These are phyloP conservation scores for Astragalus glycyphyllos DNA, from an alignment of 306 rosid genomes.

Conservation along the genomic window DNA sequence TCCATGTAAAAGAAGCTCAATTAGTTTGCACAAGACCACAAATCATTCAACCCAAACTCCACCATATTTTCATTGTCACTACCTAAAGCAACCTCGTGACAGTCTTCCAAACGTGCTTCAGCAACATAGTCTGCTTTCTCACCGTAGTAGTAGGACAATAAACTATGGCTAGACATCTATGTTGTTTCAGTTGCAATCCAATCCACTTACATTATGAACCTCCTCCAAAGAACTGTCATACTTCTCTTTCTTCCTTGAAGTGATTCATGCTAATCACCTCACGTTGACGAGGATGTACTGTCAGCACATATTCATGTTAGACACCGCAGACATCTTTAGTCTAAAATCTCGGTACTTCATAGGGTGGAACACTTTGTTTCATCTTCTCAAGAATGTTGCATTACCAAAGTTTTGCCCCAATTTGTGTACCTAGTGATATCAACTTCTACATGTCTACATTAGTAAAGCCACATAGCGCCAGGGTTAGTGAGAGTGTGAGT, in stretches of 20 bases:
- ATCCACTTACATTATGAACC: constrained; percentile 78
- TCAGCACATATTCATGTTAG: constrained; percentile 45
- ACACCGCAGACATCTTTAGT: constrained; percentile 42
- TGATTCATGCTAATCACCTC: constrained; percentile 47
- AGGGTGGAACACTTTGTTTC: constrained; percentile 70
- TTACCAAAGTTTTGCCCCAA: constrained; percentile 38
- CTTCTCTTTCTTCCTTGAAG: constrained; percentile 60
- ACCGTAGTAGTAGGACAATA: too few species aligned
- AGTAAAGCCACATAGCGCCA: too few species aligned
- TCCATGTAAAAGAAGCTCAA: too few species aligned
- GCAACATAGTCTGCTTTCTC: too few species aligned
- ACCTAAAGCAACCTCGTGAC: too few species aligned
- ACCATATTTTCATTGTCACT: too few species aligned
- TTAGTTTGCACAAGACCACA: too few species aligned
- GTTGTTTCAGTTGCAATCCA: constrained; percentile 67
- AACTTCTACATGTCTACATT: constrained; percentile 52
- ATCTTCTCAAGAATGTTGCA: constrained; percentile 49
- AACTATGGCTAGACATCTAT: too few species aligned
- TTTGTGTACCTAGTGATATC: constrained; percentile 48
- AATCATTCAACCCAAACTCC: too few species aligned
- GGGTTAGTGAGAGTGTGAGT: too few species aligned
- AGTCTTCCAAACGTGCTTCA: too few species aligned
- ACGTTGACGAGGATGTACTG: constrained; percentile 42
- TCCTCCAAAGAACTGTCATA: constrained; percentile 73
- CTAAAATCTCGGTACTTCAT: constrained; percentile 62